A percentile compares a stretch with the other conserved stretches of the same genome.
phyloP scores from a whole-genome alignment of 106 monocot species.

The Dendrobium officinale region DNA sequence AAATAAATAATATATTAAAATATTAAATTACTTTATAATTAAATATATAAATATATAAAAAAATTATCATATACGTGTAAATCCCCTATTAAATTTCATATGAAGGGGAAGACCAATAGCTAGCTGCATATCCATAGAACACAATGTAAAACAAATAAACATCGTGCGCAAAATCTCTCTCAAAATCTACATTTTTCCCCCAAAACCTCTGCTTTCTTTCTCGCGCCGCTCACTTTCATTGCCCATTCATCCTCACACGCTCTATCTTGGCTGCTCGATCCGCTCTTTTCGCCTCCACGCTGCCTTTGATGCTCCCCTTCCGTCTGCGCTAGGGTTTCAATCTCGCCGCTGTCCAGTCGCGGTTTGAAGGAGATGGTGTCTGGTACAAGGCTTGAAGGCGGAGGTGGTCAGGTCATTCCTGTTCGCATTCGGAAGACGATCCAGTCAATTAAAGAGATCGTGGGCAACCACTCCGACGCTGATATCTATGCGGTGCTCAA shows the following conservation, averaged over 20 bases:
- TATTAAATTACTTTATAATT: too few species aligned
- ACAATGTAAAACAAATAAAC: too few species aligned
- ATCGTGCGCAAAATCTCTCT: too few species aligned
- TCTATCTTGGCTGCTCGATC: neutral
- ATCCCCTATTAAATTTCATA: too few species aligned
- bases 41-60: too few species aligned
- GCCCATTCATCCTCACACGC: neutral
- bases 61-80: too few species aligned
- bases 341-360: neutral
- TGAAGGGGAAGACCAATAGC: too few species aligned
- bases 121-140: too few species aligned
- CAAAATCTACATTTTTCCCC: too few species aligned
- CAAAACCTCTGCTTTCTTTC: too few species aligned
- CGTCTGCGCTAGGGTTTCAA: conserved; percentile 3
- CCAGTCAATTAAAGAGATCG: conserved; percentile 72
- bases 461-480: conserved; percentile 61
- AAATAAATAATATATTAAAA: too few species aligned
- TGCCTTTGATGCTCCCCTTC: neutral
- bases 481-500: conserved; percentile 65
- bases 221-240: neutral
- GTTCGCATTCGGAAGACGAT: conserved; percentile 31
- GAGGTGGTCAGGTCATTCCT: neutral
- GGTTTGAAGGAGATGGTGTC: conserved; percentile 3
- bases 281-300: neutral
- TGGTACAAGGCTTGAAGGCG: neutral